Conservation (phyloP, 192 early-diverging fungal genomes). For the Nowakowskiella sp. region DNA sequence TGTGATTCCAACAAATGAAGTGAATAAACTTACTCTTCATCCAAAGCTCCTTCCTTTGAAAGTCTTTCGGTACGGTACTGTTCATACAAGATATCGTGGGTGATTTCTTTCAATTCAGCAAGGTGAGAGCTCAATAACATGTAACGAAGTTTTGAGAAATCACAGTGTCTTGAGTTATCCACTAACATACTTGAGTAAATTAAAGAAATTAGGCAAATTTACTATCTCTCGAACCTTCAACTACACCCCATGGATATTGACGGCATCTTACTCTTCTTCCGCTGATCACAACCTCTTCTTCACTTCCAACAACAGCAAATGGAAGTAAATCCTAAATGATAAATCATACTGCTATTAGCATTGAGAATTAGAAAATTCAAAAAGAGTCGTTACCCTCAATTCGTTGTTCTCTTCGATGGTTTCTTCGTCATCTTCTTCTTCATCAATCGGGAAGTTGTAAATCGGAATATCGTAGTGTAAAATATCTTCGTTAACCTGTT, state of each 20-base stretch:
- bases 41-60: conserved; percentile 19
- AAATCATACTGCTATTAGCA: conserved; percentile 4
- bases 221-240: conserved; percentile 15
- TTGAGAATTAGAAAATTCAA: background rate
- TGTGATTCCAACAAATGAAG: background rate
- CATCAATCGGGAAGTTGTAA: conserved; percentile 94
- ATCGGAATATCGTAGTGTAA: conserved; percentile 90
- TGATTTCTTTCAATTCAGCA: conserved; percentile 59
- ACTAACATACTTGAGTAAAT: conserved; percentile 32
- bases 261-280: conserved; percentile 50
- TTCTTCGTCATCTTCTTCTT: conserved; percentile 97
- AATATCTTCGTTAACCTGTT: conserved; percentile 91
- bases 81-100: conserved; percentile 55
- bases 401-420: conserved; percentile 97
- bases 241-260: conserved; percentile 59
- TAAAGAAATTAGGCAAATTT: background rate
- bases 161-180: conserved; percentile 56
- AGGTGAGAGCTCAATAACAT: conserved; percentile 72
- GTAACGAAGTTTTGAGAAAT: conserved; percentile 55
- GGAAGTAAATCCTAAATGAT: conserved; percentile 39
- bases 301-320: conserved; percentile 51
- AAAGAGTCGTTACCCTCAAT: conserved; percentile 49
- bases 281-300: conserved; percentile 48
- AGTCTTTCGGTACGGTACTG: conserved; percentile 54
- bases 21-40: background rate